Base-by-base conservation (phyloP, 805 yeast species). In the Candida bentonensis region DNA sequence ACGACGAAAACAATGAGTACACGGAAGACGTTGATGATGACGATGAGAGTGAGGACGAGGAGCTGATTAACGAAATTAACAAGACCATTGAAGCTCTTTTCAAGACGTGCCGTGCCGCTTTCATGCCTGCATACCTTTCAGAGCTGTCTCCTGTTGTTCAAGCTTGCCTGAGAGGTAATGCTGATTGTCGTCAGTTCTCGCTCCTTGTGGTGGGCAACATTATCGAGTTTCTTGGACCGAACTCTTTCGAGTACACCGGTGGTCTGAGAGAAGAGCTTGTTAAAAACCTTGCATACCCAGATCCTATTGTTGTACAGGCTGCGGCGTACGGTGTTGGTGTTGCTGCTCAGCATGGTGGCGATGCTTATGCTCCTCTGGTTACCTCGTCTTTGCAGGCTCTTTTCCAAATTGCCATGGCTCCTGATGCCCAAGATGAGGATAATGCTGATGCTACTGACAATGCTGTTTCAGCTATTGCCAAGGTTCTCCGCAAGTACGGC, bases 41-140 rank as follows among this genome's bases (percentile, higher is more conserved):
- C 46, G 96, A 88, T 47, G 94, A 82, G 54, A 76, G 70, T 53
- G 79, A 92, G 1, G 97, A 92, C 60, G 96, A 87, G 57, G 96
- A 88, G 57, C 66, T 92, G 40, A 64, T 87, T 43, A 94, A 86
- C 54, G 95, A 89, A 58, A 76, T 87, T 50, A 83, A 82, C 59
- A 82, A 81, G 58, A 78, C 82, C 1, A 61, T 92, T 30, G 70
- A 81, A 4, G 70, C 81, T 0, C 68, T 86, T 15, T 82, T 89
- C 70, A 80, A 76, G 59, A 71, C 74, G 36, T 67, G 74, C 21
- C 72, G 74, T 50, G 62, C 68, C 3, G 66, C 66, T 45, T 84
- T 82, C 60, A 58, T 85, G 45, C 74, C 78, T 11, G 73, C 74
- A 3, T 82, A 83, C 63, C 81, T 79, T 58, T 51, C 51, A 21